Evolutionary conservation across 306 rosid genomes (phyloP).

Genomic region (Chamaecrista fasciculata): DNA sequence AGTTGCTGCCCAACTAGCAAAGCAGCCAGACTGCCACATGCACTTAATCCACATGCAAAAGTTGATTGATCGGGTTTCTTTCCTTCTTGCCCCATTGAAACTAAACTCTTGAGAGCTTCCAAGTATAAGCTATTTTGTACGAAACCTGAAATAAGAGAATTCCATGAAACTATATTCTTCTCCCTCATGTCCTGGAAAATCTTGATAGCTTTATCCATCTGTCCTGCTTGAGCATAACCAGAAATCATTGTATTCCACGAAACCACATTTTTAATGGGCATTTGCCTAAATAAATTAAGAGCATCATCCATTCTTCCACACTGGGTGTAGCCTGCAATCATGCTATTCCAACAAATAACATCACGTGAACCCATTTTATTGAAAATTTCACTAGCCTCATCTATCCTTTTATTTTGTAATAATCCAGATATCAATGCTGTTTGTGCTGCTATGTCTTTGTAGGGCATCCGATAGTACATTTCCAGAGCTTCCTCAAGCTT

Average conservation of each 20-base stretch:
- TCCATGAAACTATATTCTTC: slow-evolving; percentile 73
- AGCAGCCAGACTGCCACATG: slow-evolving; percentile 78
- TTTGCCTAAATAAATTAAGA: slow-evolving; percentile 50
- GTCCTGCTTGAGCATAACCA: slow-evolving; percentile 68
- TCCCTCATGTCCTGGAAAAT: slow-evolving; percentile 51
- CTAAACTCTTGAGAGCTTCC: slow-evolving; percentile 58
- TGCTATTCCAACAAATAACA: slow-evolving; percentile 77
- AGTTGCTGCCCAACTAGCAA: slow-evolving; percentile 71
- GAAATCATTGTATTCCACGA: slow-evolving; percentile 80
- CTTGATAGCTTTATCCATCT: slow-evolving; percentile 59
- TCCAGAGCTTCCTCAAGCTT: slow-evolving; percentile 64
- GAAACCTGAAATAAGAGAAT: slow-evolving; percentile 70
- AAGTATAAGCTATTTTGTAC: slow-evolving; percentile 59
- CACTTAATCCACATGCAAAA: slow-evolving; percentile 61
- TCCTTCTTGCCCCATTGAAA: slow-evolving; percentile 53
- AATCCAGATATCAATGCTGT: slow-evolving; percentile 79
- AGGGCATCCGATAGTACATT: slow-evolving; percentile 62
- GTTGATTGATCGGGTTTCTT: slow-evolving; percentile 64
- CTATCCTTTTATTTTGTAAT: slow-evolving; percentile 54
- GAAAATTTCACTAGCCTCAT: slow-evolving; percentile 64
- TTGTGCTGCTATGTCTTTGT: slow-evolving; percentile 64
- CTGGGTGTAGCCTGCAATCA: slow-evolving; percentile 72
- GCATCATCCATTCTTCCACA: slow-evolving; percentile 72
- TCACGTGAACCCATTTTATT: slow-evolving; percentile 45
- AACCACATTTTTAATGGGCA: slow-evolving; percentile 59